Conservation (phyloP, 192 early-diverging fungal species). For the Rhizophagus prolifer region DNA sequence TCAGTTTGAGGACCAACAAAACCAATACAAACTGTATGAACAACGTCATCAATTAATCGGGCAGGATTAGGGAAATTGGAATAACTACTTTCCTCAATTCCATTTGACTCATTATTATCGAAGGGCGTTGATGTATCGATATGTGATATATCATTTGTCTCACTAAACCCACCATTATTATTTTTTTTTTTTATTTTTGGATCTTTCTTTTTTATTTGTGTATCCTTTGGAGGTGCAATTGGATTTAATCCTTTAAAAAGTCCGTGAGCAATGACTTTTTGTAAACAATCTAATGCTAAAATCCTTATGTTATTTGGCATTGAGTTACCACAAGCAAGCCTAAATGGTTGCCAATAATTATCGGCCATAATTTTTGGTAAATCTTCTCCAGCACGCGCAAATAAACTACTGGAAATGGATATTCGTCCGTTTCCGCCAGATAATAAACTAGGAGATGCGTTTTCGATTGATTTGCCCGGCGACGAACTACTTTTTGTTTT, state of each 20-base stretch:
- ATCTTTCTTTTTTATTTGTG: slow-evolving; percentile 31
- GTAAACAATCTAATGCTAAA: slow-evolving; percentile 41
- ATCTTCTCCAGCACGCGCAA: slow-evolving; percentile 38
- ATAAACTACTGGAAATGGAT: slow-evolving; percentile 20
- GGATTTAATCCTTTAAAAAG: slow-evolving; percentile 36
- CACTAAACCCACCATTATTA: slow-evolving; percentile 39
- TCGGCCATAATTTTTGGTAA: slow-evolving; percentile 39
- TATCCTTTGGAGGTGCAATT: slow-evolving; percentile 33
- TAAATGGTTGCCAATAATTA: slow-evolving; percentile 47
- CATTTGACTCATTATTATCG: slow-evolving; percentile 39
- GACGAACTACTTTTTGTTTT: background rate
- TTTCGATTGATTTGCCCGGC: background rate
- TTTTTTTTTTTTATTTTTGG: slow-evolving; percentile 16
- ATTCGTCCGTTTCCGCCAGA: slow-evolving; percentile 19
- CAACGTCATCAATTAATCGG: slow-evolving; percentile 46
- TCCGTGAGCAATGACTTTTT: slow-evolving; percentile 47
- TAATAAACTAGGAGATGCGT: slow-evolving; percentile 23
- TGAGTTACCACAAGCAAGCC: slow-evolving; percentile 38
- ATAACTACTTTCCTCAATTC: slow-evolving; percentile 37
- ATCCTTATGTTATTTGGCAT: slow-evolving; percentile 41
- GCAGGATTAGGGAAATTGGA: slow-evolving; percentile 42
- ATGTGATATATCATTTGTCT: slow-evolving; percentile 39
- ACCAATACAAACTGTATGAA: slow-evolving; percentile 45
- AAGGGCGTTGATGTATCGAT: slow-evolving; percentile 41
- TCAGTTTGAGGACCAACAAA: slow-evolving; percentile 43